phyloP scores from a whole-genome alignment of 2,329 filamentous ascomycete genomes.

The Arthrobotrys iridis region DNA sequence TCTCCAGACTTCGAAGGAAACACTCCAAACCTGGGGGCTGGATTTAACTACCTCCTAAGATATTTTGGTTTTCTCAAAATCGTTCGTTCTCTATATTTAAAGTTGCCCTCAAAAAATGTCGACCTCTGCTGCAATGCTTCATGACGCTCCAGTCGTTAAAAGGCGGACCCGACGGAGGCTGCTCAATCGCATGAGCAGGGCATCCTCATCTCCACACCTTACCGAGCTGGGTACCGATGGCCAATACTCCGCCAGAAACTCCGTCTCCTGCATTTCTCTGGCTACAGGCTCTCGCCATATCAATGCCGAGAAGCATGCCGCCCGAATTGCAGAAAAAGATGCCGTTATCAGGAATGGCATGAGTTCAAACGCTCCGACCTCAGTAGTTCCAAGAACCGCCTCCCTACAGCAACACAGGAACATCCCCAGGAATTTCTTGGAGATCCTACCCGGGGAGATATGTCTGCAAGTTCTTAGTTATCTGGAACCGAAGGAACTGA shows the following conservation, averaged over 20 bases:
- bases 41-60: not conserved
- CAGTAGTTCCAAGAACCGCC: constrained; percentile 15
- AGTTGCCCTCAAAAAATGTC: not conserved
- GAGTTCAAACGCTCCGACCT: constrained; percentile 25
- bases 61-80: constrained; percentile 2
- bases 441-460: constrained; percentile 81
- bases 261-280: constrained; percentile 49
- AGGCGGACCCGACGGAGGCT: constrained; percentile 30
- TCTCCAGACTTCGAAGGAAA: constrained; percentile 1
- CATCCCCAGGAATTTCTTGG: constrained; percentile 72
- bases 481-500: constrained; percentile 80
- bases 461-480: constrained; percentile 80
- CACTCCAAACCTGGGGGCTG: constrained; percentile 8
- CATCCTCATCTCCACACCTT: constrained; percentile 50
- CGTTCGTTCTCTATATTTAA: not conserved
- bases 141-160: constrained; percentile 46
- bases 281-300: constrained; percentile 17
- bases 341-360: constrained; percentile 41
- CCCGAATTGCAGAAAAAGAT: constrained; percentile 39
- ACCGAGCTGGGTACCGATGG: constrained; percentile 31
- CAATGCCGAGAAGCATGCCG: constrained; percentile 22
- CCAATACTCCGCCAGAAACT: constrained; percentile 45
- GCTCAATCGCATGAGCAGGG: constrained; percentile 42
- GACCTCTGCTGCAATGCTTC: constrained; percentile 16
- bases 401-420: constrained; percentile 37